phyloP scores from a whole-genome alignment of 2,329 filamentous ascomycete species.

The Cryphonectria naterciae region DNA sequence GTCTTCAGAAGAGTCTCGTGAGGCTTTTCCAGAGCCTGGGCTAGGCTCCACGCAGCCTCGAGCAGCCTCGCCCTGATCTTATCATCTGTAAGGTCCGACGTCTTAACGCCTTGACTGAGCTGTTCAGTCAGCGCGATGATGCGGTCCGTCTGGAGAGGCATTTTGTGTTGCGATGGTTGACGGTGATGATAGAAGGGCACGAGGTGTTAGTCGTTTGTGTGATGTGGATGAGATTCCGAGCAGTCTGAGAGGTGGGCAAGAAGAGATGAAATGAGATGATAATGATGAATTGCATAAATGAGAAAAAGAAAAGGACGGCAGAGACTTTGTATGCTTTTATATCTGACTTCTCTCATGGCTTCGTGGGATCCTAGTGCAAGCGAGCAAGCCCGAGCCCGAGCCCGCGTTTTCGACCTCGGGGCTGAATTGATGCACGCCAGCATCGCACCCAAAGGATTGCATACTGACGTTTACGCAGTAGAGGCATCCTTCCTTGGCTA shows the following conservation, averaged over 20 bases:
- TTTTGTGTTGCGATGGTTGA: neutral
- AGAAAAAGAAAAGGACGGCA: neutral
- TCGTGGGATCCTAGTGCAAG: neutral
- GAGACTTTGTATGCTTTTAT: neutral
- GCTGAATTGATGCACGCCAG: neutral
- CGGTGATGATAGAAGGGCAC: neutral
- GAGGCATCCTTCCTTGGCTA: neutral
- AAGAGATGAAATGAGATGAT: neutral
- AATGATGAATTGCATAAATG: neutral
- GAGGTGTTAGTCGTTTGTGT: neutral
- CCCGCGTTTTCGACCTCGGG: neutral
- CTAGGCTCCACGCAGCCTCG: neutral
- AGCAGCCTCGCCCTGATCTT: neutral
- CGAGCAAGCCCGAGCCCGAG: neutral
- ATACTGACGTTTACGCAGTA: neutral
- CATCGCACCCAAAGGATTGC: neutral
- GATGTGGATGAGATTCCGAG: neutral
- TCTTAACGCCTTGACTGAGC: conserved; percentile 3
- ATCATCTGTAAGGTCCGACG: neutral
- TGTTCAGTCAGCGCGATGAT: conserved; percentile 1
- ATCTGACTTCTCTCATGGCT: neutral
- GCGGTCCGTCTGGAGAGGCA: conserved; percentile 1
- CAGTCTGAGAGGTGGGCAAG: neutral
- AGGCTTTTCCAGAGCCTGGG: conserved; percentile 3
- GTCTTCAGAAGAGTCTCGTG: conserved; percentile 1